Percentiles rank a stretch among this genome's conserved stretches.
These are phyloP conservation scores for Coemansia sp. DNA, from an alignment of 192 early-diverging fungal genomes.

Conservation along the genomic window DNA sequence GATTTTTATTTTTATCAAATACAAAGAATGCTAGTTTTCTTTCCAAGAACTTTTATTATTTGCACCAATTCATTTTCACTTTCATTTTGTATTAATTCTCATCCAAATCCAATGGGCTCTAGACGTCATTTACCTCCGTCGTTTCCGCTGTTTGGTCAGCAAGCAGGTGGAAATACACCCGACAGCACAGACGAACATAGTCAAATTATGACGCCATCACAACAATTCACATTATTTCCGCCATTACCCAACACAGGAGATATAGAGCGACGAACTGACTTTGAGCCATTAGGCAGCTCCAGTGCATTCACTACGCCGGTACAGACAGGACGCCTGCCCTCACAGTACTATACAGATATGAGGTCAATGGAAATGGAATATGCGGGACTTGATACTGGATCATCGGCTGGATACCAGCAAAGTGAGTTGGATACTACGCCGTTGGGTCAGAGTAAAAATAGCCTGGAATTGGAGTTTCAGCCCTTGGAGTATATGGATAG, in stretches of 20 bases:
- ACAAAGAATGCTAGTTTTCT: too few species aligned
- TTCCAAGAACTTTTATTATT: too few species aligned
- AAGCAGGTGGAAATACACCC: neutral
- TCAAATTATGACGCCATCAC: neutral
- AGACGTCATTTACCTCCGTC: neutral
- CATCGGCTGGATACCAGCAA: neutral
- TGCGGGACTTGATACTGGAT: neutral
- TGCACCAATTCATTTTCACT: too few species aligned
- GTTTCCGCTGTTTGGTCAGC: constrained; percentile 3
- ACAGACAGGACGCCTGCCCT: neutral
- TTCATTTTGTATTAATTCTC: neutral
- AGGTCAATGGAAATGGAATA: neutral
- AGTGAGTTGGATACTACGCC: neutral
- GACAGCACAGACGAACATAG: neutral
- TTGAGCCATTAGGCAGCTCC: neutral
- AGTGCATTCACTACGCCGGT: neutral
- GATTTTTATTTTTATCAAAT: too few species aligned
- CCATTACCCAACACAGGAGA: constrained; percentile 2
- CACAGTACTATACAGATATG: neutral
- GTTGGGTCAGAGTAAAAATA: neutral
- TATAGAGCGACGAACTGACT: neutral
- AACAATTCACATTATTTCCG: neutral
- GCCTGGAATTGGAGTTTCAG: neutral
- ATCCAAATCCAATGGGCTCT: constrained; percentile 2
- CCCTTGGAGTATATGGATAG: constrained; percentile 1